Conservation (phyloP, 495 filamentous ascomycete genomes). For the Thozetella sp. region DNA sequence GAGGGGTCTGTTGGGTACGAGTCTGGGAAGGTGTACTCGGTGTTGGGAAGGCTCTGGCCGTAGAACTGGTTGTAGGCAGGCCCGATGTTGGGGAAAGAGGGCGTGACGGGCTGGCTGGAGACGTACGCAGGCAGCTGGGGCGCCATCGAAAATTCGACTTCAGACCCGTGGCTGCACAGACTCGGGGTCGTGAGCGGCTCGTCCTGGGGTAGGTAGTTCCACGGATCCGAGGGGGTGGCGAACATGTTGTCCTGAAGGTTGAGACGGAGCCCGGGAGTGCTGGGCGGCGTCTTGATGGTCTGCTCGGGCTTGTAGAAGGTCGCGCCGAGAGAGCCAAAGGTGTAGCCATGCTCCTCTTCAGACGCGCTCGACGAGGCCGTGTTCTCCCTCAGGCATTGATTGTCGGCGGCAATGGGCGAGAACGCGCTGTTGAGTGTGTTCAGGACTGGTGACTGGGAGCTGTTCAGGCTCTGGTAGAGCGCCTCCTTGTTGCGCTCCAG, state of each 20-base stretch:
- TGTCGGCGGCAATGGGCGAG: constrained; percentile 33
- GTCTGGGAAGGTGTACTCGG: constrained; percentile 44
- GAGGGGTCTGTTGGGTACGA: constrained; percentile 40
- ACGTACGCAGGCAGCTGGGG: constrained; percentile 39
- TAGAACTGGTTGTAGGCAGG: constrained; percentile 31
- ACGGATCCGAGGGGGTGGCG: constrained; percentile 22
- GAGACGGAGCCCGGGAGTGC: constrained; percentile 38
- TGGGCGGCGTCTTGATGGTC: constrained; percentile 44
- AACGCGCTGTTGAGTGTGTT: constrained; percentile 23
- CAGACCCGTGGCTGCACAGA: constrained; percentile 43
- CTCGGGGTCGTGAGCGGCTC: constrained; percentile 43
- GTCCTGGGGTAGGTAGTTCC: constrained; percentile 33
- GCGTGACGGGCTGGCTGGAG: constrained; percentile 42
- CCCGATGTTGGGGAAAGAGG: constrained; percentile 38
- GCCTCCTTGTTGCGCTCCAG: constrained; percentile 42
- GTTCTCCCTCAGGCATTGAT: constrained; percentile 28
- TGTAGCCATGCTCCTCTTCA: constrained; percentile 35
- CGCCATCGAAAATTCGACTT: constrained; percentile 36
- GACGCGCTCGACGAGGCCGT: constrained; percentile 29
- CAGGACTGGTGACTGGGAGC: constrained; percentile 37
- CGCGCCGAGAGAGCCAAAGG: constrained; percentile 23
- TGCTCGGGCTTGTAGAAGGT: constrained; percentile 29
- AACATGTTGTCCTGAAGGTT: constrained; percentile 33
- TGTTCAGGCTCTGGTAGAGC: constrained; percentile 33
- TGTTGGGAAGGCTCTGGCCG: constrained; percentile 23